Conservation (phyloP, 2,329 filamentous ascomycete genomes). For the Pseudogymnoascus sp. region DNA sequence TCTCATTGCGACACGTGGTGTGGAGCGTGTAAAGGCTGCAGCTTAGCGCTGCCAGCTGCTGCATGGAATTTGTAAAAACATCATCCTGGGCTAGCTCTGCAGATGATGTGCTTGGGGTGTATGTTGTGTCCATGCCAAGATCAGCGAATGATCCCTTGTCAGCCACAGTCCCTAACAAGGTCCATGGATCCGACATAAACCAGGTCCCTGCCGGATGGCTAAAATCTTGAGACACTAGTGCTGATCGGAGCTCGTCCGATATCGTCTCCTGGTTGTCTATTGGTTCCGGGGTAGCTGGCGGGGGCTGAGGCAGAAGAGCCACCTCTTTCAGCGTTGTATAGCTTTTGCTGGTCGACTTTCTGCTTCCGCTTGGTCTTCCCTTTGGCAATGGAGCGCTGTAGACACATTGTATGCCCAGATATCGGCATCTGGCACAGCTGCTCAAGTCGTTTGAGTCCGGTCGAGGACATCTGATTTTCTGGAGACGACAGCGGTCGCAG, state of each 20-base stretch:
- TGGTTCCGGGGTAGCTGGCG: conserved; percentile 10
- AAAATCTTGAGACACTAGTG: conserved; percentile 11
- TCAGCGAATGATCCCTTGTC: conserved; percentile 11
- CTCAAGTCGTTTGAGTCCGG: conserved; percentile 9
- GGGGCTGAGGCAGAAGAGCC: conserved; percentile 10
- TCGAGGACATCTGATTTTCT: conserved; percentile 11
- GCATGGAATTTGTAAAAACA: conserved; percentile 11
- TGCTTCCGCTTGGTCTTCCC: conserved; percentile 11
- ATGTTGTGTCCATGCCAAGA: conserved; percentile 8
- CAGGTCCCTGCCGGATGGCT: conserved; percentile 9
- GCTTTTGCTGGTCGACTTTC: conserved; percentile 9
- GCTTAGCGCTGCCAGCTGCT: conserved; percentile 11
- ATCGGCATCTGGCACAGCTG: conserved; percentile 11
- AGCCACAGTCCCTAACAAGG: conserved; percentile 8
- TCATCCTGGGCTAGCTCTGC: conserved; percentile 10
- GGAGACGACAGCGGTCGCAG: conserved; percentile 10
- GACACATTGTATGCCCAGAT: conserved; percentile 11
- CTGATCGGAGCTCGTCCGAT: conserved; percentile 10
- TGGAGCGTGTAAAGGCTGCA: conserved; percentile 11
- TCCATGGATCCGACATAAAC: conserved; percentile 10
- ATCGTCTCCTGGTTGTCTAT: conserved; percentile 11
- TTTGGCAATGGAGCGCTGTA: conserved; percentile 12
- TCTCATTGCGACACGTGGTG: conserved; percentile 11
- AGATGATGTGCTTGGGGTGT: conserved; percentile 10
- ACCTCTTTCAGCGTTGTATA: conserved; percentile 8